Conservation (phyloP, 148 eudicot genomes). For the Rhododendron williamsianum region DNA sequence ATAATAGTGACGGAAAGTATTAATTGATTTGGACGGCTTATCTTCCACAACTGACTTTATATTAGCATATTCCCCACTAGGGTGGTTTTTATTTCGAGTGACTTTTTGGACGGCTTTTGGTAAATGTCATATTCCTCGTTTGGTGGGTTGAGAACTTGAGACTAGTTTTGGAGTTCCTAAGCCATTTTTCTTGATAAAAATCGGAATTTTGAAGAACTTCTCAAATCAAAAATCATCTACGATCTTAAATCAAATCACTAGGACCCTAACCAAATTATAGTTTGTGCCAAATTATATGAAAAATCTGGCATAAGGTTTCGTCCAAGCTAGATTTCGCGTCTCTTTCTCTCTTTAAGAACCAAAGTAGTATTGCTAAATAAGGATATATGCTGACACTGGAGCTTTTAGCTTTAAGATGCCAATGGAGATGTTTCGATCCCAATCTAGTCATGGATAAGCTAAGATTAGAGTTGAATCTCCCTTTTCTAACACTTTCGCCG, state of each 20-base stretch:
- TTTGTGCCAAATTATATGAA: not conserved
- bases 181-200: not conserved
- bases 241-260: not conserved
- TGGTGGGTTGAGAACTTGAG: not conserved
- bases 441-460: not conserved
- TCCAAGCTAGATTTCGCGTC: not conserved
- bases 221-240: not conserved
- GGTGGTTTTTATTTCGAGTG: not conserved
- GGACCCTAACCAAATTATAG: not conserved
- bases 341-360: too few species aligned
- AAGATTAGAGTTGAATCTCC: not conserved
- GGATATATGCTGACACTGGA: too few species aligned
- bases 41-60: not conserved
- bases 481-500: not conserved
- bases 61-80: not conserved
- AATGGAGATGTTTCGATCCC: too few species aligned
- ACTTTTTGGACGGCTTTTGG: not conserved
- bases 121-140: not conserved
- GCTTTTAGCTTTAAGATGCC: too few species aligned
- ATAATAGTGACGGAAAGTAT: not conserved
- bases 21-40: not conserved
- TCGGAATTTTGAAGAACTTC: not conserved
- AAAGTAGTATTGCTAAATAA: too few species aligned
- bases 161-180: not conserved
- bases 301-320: not conserved